Evolutionary conservation across 345 rosid species (phyloP).

Genomic region (Eucalyptus rudis): DNA sequence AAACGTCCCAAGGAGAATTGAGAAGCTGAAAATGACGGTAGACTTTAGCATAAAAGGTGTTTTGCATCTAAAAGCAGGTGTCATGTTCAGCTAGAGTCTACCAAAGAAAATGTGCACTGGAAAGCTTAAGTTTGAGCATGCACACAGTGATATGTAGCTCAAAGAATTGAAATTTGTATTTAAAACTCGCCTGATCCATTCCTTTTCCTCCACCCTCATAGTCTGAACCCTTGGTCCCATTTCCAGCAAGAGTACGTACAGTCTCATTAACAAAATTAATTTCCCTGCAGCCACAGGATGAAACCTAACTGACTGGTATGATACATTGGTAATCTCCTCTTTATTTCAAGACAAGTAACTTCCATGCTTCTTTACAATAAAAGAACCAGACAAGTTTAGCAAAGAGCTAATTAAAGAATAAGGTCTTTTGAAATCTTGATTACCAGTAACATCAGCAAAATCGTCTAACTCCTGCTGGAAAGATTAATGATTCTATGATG

Average conservation of each 20-base stretch:
- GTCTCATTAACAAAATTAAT: slow-evolving; percentile 77
- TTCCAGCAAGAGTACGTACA: slow-evolving; percentile 82
- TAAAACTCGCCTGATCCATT: slow-evolving; percentile 45
- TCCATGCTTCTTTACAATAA: background rate
- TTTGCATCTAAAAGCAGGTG: background rate
- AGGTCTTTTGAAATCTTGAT: background rate
- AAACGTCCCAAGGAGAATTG: slow-evolving; percentile 96
- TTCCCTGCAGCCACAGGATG: slow-evolving; percentile 32
- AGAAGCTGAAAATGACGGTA: slow-evolving; percentile 41
- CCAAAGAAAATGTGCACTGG: background rate
- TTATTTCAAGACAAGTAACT: background rate
- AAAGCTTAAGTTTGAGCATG: background rate
- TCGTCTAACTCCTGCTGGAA: background rate
- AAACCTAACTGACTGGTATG: background rate
- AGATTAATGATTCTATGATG: background rate
- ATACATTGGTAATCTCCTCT: background rate
- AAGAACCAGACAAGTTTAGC: background rate
- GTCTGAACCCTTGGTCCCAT: slow-evolving; percentile 92
- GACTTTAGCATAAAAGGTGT: background rate
- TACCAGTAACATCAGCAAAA: background rate
- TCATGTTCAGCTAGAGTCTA: background rate
- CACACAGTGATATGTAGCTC: background rate
- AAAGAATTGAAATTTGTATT: background rate
- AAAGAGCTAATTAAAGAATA: background rate
- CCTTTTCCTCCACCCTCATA: slow-evolving; percentile 77